Evolutionary conservation across 2,329 filamentous ascomycete genomes (phyloP), one percentile per base, ranked within the genome.

Genomic region (Diaporthe vaccinii): DNA sequence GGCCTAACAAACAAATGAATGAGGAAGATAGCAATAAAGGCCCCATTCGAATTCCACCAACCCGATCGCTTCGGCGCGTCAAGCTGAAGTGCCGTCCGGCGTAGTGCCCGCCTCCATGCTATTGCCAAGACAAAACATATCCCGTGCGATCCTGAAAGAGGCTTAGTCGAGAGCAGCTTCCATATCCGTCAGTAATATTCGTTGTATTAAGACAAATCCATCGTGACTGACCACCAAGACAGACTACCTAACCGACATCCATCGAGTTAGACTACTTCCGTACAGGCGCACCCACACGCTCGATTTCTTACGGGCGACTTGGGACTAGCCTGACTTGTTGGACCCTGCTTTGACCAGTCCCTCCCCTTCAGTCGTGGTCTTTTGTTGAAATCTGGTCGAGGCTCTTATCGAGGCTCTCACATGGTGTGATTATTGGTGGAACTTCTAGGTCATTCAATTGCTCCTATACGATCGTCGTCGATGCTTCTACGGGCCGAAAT

Each of bases 51-150:
- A 28, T 55, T 69, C 65, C 65, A 69, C 65, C 65, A 69, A 69
- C 49, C 49, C 65, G 15, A 39, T 69, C 65, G 49, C 49, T 69
- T 69, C 31, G 49, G 65, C 15, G 49, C n/a, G 46, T 69, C 49
- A 69, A 39, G 34, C 65, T 69, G 46, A 41, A 69, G 65, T 55
- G 65, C 65, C 65, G 65, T 69, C 65, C 31, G 65, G 65, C 34
- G 65, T 55, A 69, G 49, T 41, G 65, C 49, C 49, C n/a, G 46
- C 34, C 49, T 53, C 36, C 49, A 31, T 69, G 49, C 15, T 39
- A 69, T 31, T 41, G 65, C 65, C 65, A 68, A 68, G 65, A 68
- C 44, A 68, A 67, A 67, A 39, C 65, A 68, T 7, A 68, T 53
- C 46, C 65, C 65, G 65, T 68, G 65, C 65, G 44, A 51, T 8